Percentiles rank a stretch among this genome's conserved stretches.
phyloP scores from a whole-genome alignment of 768 basidiomycete species.

The Lentinula edodes region DNA sequence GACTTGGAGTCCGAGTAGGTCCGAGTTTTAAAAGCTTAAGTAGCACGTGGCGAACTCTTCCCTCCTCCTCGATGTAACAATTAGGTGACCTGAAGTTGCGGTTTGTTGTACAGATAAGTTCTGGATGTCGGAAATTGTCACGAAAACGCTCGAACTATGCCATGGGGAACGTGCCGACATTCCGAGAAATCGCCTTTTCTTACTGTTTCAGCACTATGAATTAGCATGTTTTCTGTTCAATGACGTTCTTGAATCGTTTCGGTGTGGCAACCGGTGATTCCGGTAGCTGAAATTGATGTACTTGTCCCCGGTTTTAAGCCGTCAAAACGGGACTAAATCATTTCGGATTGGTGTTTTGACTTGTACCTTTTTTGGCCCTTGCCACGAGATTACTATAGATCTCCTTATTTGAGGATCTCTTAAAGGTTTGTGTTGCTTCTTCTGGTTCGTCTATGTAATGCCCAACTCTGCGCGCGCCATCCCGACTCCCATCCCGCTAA shows the following conservation, averaged over 20 bases:
- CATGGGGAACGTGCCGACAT: neutral
- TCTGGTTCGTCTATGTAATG: neutral
- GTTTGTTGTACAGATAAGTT: neutral
- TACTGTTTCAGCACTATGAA: neutral
- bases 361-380: slow-evolving; percentile 3
- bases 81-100: neutral
- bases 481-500: neutral
- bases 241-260: neutral
- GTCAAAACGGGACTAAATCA: slow-evolving; percentile 3
- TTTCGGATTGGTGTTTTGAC: neutral
- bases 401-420: neutral
- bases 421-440: neutral
- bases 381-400: slow-evolving; percentile 1
- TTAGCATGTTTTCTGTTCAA: neutral
- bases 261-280: slow-evolving; percentile 2
- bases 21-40: neutral
- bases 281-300: neutral
- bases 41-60: neutral
- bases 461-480: slow-evolving; percentile 2
- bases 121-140: neutral
- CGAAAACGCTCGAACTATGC: neutral
- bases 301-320: slow-evolving; percentile 1
- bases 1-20: neutral
- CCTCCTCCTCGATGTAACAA: neutral
- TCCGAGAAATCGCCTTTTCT: neutral